Percentiles rank a stretch among this genome's conserved stretches.
Conservation (phyloP, 1,139 yeast species). For the Blastobotrys serpentis region DNA sequence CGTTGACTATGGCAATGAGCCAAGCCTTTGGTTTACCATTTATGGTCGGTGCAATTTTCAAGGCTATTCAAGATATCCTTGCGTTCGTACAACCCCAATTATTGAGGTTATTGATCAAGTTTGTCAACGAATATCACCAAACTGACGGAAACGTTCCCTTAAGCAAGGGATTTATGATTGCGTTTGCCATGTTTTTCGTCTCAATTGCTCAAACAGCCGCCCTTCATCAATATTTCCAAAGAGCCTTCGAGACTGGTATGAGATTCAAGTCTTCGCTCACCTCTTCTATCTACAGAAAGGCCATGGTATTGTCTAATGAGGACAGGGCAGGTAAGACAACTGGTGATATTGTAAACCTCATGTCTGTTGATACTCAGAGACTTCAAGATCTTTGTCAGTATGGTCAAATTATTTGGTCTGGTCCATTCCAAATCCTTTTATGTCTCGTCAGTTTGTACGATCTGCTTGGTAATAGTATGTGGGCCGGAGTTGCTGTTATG, state of each 20-base stretch:
- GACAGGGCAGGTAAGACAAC: conserved; percentile 76
- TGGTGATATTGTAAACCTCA: conserved; percentile 96
- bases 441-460: conserved; percentile 76
- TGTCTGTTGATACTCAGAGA: conserved; percentile 96
- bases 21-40: conserved; percentile 72
- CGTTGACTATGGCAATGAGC: conserved; percentile 61
- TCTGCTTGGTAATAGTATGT: conserved; percentile 86
- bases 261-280: conserved; percentile 78
- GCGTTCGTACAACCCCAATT: conserved; percentile 91
- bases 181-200: conserved; percentile 77
- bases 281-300: conserved; percentile 74
- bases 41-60: conserved; percentile 72
- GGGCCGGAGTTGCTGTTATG: conserved; percentile 93
- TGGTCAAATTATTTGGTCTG: conserved; percentile 90
- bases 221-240: conserved; percentile 89
- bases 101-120: conserved; percentile 67
- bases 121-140: conserved; percentile 69
- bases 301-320: conserved; percentile 79
- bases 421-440: conserved; percentile 85
- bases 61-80: conserved; percentile 71
- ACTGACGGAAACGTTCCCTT: conserved; percentile 45
- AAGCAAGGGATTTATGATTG: conserved; percentile 79
- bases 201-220: conserved; percentile 81
- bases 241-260: conserved; percentile 89
- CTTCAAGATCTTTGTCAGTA: conserved; percentile 86